phyloP scores from a whole-genome alignment of 331 rosid genomes.

The Dryas integrifolia region DNA sequence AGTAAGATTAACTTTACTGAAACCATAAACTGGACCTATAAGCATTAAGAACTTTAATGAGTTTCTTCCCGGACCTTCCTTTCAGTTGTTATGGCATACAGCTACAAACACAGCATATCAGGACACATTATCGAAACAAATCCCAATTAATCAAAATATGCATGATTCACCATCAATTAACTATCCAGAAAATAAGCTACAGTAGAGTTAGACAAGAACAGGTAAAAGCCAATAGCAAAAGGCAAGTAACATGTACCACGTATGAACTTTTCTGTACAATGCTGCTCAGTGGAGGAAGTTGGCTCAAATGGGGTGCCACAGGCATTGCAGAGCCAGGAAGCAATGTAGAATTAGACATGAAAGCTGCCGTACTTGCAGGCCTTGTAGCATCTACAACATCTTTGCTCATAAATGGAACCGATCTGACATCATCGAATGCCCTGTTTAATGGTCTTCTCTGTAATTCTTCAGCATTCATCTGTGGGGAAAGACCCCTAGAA shows the following conservation, averaged over 20 bases:
- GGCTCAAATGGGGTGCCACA: slow-evolving; percentile 46
- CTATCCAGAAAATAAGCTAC: slow-evolving; percentile 17
- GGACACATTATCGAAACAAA: slow-evolving; percentile 7
- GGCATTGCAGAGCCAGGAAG: slow-evolving; percentile 65
- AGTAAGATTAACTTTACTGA: not conserved
- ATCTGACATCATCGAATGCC: slow-evolving; percentile 52
- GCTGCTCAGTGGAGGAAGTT: slow-evolving; percentile 55
- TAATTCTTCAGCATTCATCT: slow-evolving; percentile 34
- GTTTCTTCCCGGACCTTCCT: not conserved
- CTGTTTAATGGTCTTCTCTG: slow-evolving; percentile 51
- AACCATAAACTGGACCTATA: not conserved
- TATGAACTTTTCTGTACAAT: slow-evolving; percentile 51
- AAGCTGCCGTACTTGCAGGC: slow-evolving; percentile 48
- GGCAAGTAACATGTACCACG: slow-evolving; percentile 46
- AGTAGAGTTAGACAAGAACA: slow-evolving; percentile 5
- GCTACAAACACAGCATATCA: not conserved
- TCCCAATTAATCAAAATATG: slow-evolving; percentile 5
- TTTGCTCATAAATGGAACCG: slow-evolving; percentile 49
- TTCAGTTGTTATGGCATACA: not conserved
- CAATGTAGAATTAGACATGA: slow-evolving; percentile 43
- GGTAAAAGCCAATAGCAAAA: not conserved
- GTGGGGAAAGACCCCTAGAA: slow-evolving; percentile 49
- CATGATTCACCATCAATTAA: slow-evolving; percentile 16
- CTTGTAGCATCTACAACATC: slow-evolving; percentile 55
- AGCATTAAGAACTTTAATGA: not conserved